phyloP scores from a whole-genome alignment of 2,329 filamentous ascomycete genomes.

The Aspergillus unguis region DNA sequence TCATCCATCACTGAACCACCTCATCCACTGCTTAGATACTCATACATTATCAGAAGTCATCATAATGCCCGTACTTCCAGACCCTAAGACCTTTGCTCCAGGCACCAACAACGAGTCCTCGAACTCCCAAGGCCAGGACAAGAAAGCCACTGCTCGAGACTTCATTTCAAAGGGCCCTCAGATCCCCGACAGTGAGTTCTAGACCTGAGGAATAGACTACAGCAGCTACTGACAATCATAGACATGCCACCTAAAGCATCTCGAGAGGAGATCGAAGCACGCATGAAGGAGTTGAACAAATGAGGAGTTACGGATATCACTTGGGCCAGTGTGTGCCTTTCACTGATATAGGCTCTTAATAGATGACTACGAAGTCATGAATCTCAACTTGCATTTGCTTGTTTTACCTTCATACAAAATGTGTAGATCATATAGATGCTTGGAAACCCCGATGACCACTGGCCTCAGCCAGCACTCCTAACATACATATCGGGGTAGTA shows the following conservation, averaged over 20 bases:
- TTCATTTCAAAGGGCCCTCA: conserved; percentile 45
- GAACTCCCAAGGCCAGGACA: conserved; percentile 22
- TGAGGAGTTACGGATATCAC: conserved; percentile 16
- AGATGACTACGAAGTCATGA: too few species aligned
- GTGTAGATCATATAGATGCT: too few species aligned
- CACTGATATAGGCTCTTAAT: too few species aligned
- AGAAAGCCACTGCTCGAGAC: conserved; percentile 35
- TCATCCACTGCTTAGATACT: too few species aligned
- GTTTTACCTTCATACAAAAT: too few species aligned
- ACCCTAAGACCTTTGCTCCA: conserved; percentile 24
- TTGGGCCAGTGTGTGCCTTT: background rate
- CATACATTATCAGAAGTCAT: background rate
- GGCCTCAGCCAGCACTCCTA: too few species aligned
- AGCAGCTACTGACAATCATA: conserved; percentile 13
- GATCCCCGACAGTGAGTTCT: conserved; percentile 38
- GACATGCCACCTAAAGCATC: conserved; percentile 44
- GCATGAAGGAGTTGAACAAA: conserved; percentile 65
- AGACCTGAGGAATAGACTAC: too few species aligned
- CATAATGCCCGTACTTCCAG: conserved; percentile 32
- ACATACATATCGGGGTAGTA: too few species aligned
- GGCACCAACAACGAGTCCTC: conserved; percentile 20
- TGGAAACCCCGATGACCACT: too few species aligned
- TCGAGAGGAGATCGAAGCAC: conserved; percentile 66
- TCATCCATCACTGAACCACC: background rate
- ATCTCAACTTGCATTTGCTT: too few species aligned